Conservation (phyloP, 371 early-diverging fungal genomes). For the Apophysomyces ossiformis region DNA sequence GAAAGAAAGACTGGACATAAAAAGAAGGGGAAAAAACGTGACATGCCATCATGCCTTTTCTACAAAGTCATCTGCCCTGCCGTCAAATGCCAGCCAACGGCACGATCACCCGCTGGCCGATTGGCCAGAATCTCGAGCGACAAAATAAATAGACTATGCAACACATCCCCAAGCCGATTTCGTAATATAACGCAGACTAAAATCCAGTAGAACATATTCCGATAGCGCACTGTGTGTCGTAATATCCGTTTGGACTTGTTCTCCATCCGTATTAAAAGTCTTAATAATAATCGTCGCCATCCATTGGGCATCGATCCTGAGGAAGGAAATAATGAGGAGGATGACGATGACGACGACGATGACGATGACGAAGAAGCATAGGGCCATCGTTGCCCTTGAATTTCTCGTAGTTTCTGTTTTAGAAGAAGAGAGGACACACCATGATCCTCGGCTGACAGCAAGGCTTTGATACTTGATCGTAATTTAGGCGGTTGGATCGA, state of each 20-base stretch:
- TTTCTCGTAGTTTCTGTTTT: slow-evolving; percentile 23
- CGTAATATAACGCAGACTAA: slow-evolving; percentile 35
- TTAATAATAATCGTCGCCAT: slow-evolving; percentile 3
- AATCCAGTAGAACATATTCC: slow-evolving; percentile 41
- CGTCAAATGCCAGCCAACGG: slow-evolving; percentile 27
- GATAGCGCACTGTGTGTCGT: slow-evolving; percentile 28
- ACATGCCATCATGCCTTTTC: neutral
- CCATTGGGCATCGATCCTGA: slow-evolving; percentile 7
- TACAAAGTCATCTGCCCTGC: slow-evolving; percentile 31
- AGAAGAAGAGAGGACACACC: slow-evolving; percentile 19
- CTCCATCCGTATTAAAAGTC: slow-evolving; percentile 11
- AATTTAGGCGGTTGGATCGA: slow-evolving; percentile 28
- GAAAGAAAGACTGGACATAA: neutral
- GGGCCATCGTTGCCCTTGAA: slow-evolving; percentile 16
- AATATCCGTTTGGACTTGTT: slow-evolving; percentile 14
- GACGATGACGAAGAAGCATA: neutral
- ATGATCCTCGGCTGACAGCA: neutral
- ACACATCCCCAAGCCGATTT: slow-evolving; percentile 36
- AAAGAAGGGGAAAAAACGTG: neutral
- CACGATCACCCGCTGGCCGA: slow-evolving; percentile 10
- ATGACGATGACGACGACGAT: slow-evolving; percentile 1
- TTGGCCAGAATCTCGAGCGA: slow-evolving; percentile 28
- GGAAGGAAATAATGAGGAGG: neutral
- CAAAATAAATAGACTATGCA: slow-evolving; percentile 32
- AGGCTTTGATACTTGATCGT: slow-evolving; percentile 22